A percentile compares a stretch with the other conserved stretches of the same genome.
Conservation (phyloP, 139 green algal species). For the Eudorina sp. region DNA sequence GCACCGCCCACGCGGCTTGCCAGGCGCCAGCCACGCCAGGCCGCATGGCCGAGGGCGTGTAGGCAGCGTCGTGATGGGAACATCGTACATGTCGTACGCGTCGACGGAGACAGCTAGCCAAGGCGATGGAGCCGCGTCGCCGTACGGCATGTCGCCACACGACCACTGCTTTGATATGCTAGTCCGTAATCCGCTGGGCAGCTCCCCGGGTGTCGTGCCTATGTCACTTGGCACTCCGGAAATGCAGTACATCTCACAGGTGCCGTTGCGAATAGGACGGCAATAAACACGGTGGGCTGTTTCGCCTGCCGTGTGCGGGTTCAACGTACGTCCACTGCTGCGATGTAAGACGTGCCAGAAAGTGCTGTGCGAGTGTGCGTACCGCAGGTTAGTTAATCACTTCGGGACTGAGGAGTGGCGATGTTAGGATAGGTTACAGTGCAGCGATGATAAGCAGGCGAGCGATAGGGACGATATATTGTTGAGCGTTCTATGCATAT, state of each 20-base stretch:
- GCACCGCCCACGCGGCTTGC: background rate
- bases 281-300: constrained; percentile 6
- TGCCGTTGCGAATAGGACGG: constrained; percentile 5
- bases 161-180: constrained; percentile 35
- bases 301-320: no score
- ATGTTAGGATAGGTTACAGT: no score
- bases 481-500: no score
- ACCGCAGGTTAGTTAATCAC: no score
- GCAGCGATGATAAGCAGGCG: no score
- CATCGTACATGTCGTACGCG: constrained; percentile 53
- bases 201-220: constrained; percentile 11
- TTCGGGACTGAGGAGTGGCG: no score
- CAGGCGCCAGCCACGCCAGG: background rate
- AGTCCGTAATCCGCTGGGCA: constrained; percentile 30
- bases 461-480: no score
- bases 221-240: constrained; percentile 42
- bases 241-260: constrained; percentile 30
- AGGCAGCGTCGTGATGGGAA: background rate
- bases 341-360: no score
- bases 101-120: constrained; percentile 21
- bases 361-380: no score
- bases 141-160: constrained; percentile 41
- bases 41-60: background rate
- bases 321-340: no score
- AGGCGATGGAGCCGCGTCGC: constrained; percentile 13